Conservation (phyloP, 192 early-diverging fungal species). For the Coemansia sp. region DNA sequence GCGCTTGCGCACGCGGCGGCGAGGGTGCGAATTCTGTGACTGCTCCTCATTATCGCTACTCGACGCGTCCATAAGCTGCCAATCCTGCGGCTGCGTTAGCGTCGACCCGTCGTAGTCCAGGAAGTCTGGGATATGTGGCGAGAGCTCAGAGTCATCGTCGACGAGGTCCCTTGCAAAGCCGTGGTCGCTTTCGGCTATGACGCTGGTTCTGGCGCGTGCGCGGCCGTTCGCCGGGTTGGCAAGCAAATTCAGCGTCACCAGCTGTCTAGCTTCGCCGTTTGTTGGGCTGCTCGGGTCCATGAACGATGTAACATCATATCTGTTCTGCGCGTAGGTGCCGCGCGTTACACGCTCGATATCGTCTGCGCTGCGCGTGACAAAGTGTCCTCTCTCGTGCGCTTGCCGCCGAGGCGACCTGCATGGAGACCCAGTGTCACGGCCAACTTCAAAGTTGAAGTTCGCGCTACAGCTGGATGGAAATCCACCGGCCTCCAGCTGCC, state of each 20-base stretch:
- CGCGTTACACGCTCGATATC: constrained; percentile 9
- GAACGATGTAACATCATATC: constrained; percentile 15
- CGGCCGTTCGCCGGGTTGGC: constrained; percentile 16
- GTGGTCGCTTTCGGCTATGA: constrained; percentile 6
- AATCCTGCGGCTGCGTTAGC: constrained; percentile 50
- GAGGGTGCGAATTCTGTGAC: constrained; percentile 21
- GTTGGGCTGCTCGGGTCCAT: constrained; percentile 49
- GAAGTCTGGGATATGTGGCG: constrained; percentile 17
- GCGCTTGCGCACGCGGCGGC: constrained; percentile 52
- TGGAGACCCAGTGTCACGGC: constrained; percentile 16
- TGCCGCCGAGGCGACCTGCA: constrained; percentile 32
- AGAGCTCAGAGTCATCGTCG: constrained; percentile 6
- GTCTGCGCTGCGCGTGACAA: constrained; percentile 21
- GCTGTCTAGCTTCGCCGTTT: constrained; percentile 13
- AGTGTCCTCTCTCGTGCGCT: constrained; percentile 13
- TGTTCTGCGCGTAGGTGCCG: neutral
- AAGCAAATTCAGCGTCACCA: constrained; percentile 42
- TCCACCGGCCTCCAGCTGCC: constrained; percentile 19
- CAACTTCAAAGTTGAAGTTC: constrained; percentile 39
- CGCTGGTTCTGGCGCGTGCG: constrained; percentile 18
- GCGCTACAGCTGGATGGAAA: constrained; percentile 53
- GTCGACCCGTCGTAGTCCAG: constrained; percentile 50
- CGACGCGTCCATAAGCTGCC: constrained; percentile 50
- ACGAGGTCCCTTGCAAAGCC: neutral
- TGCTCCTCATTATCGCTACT: constrained; percentile 42